These are phyloP conservation scores for Pichia cactophila DNA, from an alignment of 1,139 yeast species.

Conservation along the genomic window DNA sequence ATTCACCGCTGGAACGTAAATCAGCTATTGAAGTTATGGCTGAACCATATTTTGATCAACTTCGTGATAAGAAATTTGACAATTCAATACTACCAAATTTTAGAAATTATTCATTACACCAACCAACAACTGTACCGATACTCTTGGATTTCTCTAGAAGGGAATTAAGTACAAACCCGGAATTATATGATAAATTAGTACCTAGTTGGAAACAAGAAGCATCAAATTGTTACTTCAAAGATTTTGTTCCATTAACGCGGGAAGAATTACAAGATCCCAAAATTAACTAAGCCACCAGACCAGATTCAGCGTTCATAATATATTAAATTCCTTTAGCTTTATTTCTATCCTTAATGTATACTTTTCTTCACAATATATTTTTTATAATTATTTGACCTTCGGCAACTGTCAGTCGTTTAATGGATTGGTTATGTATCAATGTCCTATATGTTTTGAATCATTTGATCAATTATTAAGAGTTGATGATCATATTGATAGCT, in stretches of 20 bases:
- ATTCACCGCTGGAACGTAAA: slow-evolving; percentile 67
- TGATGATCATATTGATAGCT: slow-evolving; percentile 67
- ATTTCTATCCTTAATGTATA: not conserved
- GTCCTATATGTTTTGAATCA: slow-evolving; percentile 66
- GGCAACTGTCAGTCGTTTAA: not conserved
- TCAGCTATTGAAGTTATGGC: slow-evolving; percentile 62
- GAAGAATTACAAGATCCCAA: slow-evolving; percentile 24
- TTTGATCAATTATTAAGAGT: slow-evolving; percentile 53
- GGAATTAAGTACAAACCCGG: slow-evolving; percentile 25
- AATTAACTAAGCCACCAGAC: not conserved
- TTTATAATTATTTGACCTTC: not conserved
- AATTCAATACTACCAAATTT: slow-evolving; percentile 22
- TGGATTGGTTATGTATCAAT: slow-evolving; percentile 21
- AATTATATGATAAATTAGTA: slow-evolving; percentile 18
- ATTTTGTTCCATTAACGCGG: slow-evolving; percentile 21
- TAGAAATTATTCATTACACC: slow-evolving; percentile 20
- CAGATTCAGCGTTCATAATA: not conserved
- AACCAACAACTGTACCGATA: slow-evolving; percentile 22
- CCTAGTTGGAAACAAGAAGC: slow-evolving; percentile 26
- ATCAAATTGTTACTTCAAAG: slow-evolving; percentile 11
- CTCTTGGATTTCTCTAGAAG: slow-evolving; percentile 25
- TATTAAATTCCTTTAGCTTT: not conserved
- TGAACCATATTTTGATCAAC: slow-evolving; percentile 71
- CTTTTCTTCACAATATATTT: not conserved
- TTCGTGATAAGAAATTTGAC: slow-evolving; percentile 43